phyloP scores from a whole-genome alignment of 2,329 filamentous ascomycete genomes.

The Huntiella savannae region DNA sequence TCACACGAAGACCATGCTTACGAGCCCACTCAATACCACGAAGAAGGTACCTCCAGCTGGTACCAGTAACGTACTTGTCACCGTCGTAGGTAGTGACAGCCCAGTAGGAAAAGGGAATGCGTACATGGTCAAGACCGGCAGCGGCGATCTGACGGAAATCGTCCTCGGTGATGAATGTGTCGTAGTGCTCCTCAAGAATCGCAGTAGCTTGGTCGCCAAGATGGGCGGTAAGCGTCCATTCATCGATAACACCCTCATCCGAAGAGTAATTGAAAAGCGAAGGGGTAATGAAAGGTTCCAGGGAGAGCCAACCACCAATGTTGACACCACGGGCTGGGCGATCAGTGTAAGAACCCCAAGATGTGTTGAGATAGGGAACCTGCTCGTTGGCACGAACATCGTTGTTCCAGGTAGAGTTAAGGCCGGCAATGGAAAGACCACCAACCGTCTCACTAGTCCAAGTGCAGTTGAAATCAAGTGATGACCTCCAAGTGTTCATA shows the following conservation, averaged over 20 bases:
- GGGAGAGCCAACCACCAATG: constrained; percentile 52
- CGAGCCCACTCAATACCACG: constrained; percentile 37
- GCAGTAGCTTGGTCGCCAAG: constrained; percentile 27
- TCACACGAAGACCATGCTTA: constrained; percentile 31
- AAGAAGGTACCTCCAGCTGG: constrained; percentile 27
- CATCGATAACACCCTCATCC: constrained; percentile 23
- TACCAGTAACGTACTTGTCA: constrained; percentile 26
- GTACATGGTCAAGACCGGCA: constrained; percentile 38
- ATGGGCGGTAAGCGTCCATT: constrained; percentile 30
- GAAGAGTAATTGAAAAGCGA: constrained; percentile 41
- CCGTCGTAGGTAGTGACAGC: constrained; percentile 31
- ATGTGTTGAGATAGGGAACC: constrained; percentile 41
- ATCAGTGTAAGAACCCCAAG: constrained; percentile 42
- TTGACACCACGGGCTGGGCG: constrained; percentile 52
- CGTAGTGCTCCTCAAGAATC: constrained; percentile 29
- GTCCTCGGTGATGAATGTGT: constrained; percentile 26
- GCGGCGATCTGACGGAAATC: constrained; percentile 38
- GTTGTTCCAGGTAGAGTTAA: constrained; percentile 52
- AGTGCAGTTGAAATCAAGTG: constrained; percentile 53
- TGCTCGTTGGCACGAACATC: constrained; percentile 41
- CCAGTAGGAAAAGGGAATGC: constrained; percentile 41
- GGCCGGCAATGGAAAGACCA: constrained; percentile 48
- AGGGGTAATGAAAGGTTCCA: constrained; percentile 60
- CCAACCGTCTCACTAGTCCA: constrained; percentile 50
- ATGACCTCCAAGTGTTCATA: constrained; percentile 57